Evolutionary conservation across 2,329 filamentous ascomycete genomes (phyloP), one percentile per base, ranked within the genome.

Genomic region (Podosphaera aphanis): DNA sequence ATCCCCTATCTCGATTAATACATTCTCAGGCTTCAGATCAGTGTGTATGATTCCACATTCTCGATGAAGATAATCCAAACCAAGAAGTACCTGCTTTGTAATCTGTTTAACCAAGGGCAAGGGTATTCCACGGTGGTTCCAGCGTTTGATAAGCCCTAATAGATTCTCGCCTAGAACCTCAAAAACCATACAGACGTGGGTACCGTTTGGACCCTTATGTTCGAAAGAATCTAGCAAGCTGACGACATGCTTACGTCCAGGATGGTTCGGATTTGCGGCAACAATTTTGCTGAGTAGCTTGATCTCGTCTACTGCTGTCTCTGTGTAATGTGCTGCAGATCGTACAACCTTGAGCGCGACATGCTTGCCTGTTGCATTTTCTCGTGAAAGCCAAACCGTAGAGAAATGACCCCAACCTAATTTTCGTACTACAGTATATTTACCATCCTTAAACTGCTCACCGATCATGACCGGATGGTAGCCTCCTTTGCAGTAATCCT

Each of bases 21-120:
- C 90, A 59, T 98, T 98, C 61, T 98, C 90, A 42, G 90, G 90
- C 63, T 98, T 94, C 55, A 95, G 66, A 60, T 94, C 88, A 49
- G 90, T 95, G 63, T 98, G 90, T 58, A 98, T 94, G 64, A 98
- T 95, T 59, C 90, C 90, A 63, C 90, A 98, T 64, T 98, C 88
- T 56, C 90, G 78, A 62, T 98, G 90, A 35, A 98, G 72, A 61
- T 95, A 95, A 63, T 98, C 90, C 51, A 98, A 70, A 36, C 90
- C 90, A 23, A 98, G 74, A 42, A 98, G 70, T 8, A 95, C 90
- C 65, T 98, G 90, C 64, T 95, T 95, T 25, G 90, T 92, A 63
- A 98, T 98, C 62, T 95, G 90, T 69, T 94, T 94, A 60, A 95
- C 90, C 13, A 98, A 71, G 15, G 83, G 74, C 78, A 93, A 93